Evolutionary conservation across 2,329 filamentous ascomycete species (phyloP), one percentile per base, ranked within the genome.

Genomic region (Sarocladium strictum): DNA sequence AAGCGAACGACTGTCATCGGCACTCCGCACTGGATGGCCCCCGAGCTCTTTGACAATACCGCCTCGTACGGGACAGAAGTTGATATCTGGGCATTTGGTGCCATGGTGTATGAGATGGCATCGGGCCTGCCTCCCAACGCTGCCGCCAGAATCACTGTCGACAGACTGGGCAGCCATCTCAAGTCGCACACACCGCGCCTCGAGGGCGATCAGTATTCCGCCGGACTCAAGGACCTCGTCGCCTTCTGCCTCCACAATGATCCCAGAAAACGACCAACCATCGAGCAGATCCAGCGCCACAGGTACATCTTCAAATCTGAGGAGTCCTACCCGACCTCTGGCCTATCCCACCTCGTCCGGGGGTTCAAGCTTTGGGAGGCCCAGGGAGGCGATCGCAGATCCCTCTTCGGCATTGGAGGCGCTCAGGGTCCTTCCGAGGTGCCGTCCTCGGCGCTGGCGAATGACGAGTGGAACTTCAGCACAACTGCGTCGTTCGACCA

Each of bases 11-110:
- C 89, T 1, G 86, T 93, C 50, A 87, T 93, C 55, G 89, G 89
- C 21, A 94, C 90, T 0, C 86, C 86, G 2, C 85, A 92, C 68
- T 94, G 89, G 87, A 92, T 94, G 89, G 87, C 90, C 0, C 88
- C 87, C 0, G 90, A 94, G 63, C 76, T 93, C 12, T 85, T 88
- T 61, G 81, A 86, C 55, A 76, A 80, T 35, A 75, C 79, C 3
- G 76, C 79, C 10, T 82, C 83, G 4, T 88, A 88, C 64, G 85
- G 85, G 56, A 86, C 83, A 14, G 85, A 87, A 63, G 83, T 87
- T 41, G 89, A 94, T 62, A 90, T 92, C 52, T 94, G 90, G 89
- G 88, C 89, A 2, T 91, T 90, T 65, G 90, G 89, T 1, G 87
- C 88, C 58, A 87, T 91, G 67, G 77, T 90, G 1, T 90, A 83